Conservation (phyloP, 345 rosid genomes). For the Murraya paniculata region DNA sequence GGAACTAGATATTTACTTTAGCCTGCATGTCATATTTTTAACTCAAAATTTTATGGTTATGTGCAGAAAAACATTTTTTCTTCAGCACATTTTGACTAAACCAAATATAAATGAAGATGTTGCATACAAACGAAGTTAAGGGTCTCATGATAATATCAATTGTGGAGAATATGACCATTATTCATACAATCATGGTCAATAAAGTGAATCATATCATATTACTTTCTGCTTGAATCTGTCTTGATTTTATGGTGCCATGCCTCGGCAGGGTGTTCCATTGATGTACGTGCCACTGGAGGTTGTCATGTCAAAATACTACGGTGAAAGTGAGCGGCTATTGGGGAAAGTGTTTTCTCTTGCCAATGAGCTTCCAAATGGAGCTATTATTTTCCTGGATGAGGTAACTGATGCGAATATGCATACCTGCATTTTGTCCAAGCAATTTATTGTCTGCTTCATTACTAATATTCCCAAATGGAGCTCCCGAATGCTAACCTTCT, state of each 20-base stretch:
- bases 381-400: constrained; percentile 89
- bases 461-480: background rate
- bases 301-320: constrained; percentile 86
- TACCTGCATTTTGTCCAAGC: background rate
- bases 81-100: background rate
- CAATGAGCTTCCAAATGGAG: constrained; percentile 78
- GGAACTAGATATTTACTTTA: background rate
- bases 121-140: background rate
- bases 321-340: constrained; percentile 83
- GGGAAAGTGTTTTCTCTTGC: constrained; percentile 91
- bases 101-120: background rate
- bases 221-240: constrained; percentile 8
- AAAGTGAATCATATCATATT: background rate
- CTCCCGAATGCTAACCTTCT: background rate
- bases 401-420: constrained; percentile 34
- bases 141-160: background rate
- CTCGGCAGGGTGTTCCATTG: constrained; percentile 72
- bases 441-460: background rate
- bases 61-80: background rate
- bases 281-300: constrained; percentile 88
- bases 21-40: background rate
- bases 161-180: background rate
- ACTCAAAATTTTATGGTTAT: background rate
- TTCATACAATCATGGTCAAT: background rate
- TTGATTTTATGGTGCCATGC: constrained; percentile 8